Conservation (phyloP, 345 rosid species). For the Gossypium mustelinum region DNA sequence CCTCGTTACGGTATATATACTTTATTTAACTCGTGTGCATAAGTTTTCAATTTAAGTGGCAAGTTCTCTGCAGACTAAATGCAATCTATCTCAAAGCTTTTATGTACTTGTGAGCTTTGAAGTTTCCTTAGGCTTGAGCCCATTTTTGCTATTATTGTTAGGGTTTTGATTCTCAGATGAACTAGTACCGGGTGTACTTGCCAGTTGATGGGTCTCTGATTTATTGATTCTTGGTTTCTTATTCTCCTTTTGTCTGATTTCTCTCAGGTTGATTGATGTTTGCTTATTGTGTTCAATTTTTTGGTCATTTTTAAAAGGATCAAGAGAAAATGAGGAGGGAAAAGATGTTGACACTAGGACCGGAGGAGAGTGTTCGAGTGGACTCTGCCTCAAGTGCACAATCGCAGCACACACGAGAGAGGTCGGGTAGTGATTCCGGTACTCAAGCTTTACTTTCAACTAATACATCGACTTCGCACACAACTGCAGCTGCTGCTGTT, state of each 20-base stretch:
- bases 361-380: constrained; percentile 37
- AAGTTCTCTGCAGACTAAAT: not conserved
- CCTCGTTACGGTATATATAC: not conserved
- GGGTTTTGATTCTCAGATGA: constrained; percentile 1
- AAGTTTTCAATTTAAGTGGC: not conserved
- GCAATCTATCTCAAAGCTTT: not conserved
- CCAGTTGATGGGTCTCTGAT: not conserved
- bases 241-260: constrained; percentile 7
- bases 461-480: constrained; percentile 32
- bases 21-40: not conserved
- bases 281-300: constrained; percentile 7
- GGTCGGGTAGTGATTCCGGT: constrained; percentile 32
- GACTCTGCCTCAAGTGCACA: constrained; percentile 41
- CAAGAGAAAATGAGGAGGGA: constrained; percentile 57
- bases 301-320: constrained; percentile 34
- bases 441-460: constrained; percentile 36
- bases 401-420: constrained; percentile 35
- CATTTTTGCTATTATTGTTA: not conserved
- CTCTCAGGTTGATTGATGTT: not conserved
- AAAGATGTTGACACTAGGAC: constrained; percentile 41
- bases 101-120: not conserved
- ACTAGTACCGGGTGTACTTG: not conserved
- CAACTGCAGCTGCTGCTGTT: constrained; percentile 32
- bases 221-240: not conserved
- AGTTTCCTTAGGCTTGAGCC: constrained; percentile 1